Percentiles rank a stretch among this genome's conserved stretches.
phyloP scores from a whole-genome alignment of 805 yeast species.

The Candida berthetii region DNA sequence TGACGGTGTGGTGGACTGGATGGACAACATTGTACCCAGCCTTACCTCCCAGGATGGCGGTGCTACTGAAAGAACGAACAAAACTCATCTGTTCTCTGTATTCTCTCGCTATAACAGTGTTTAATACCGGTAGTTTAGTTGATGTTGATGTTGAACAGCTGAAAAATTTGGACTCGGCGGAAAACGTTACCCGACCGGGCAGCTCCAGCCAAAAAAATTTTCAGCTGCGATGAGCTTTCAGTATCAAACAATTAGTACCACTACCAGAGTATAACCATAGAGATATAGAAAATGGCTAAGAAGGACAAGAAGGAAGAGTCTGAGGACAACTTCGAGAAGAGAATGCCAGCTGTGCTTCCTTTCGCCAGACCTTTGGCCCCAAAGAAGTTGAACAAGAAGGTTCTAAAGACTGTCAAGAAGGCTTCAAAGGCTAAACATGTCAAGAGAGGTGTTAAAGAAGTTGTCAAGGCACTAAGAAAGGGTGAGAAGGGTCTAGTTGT shows the following conservation, averaged over 20 bases:
- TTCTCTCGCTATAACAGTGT: too few relatives aligned
- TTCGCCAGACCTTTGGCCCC: slow-evolving; percentile 95
- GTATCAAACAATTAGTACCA: too few relatives aligned
- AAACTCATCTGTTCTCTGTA: too few relatives aligned
- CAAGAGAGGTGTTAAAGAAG: slow-evolving; percentile 98
- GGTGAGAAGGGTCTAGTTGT: slow-evolving; percentile 97
- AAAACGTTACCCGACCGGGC: too few relatives aligned
- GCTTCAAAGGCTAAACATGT: slow-evolving; percentile 98
- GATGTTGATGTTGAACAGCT: too few relatives aligned
- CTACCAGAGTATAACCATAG: too few relatives aligned
- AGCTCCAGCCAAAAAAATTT: too few relatives aligned
- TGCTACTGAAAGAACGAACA: slow-evolving; percentile 18
- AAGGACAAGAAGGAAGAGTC: slow-evolving; percentile 32
- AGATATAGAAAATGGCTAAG: slow-evolving; percentile 31
- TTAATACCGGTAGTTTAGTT: too few relatives aligned
- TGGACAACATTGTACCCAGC: slow-evolving; percentile 68
- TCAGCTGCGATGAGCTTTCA: background rate
- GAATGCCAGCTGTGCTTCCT: slow-evolving; percentile 85
- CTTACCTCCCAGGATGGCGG: slow-evolving; percentile 27
- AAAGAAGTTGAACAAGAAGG: slow-evolving; percentile 91
- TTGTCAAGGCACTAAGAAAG: slow-evolving; percentile 94
- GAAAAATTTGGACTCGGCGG: too few relatives aligned
- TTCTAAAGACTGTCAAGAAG: slow-evolving; percentile 91
- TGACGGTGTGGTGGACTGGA: slow-evolving; percentile 89
- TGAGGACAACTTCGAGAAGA: slow-evolving; percentile 80